Percentiles rank a stretch among this genome's conserved stretches.
These are phyloP conservation scores for Trichocomaceae sp. DNA, from an alignment of 2,329 filamentous ascomycete genomes.

Conservation along the genomic window DNA sequence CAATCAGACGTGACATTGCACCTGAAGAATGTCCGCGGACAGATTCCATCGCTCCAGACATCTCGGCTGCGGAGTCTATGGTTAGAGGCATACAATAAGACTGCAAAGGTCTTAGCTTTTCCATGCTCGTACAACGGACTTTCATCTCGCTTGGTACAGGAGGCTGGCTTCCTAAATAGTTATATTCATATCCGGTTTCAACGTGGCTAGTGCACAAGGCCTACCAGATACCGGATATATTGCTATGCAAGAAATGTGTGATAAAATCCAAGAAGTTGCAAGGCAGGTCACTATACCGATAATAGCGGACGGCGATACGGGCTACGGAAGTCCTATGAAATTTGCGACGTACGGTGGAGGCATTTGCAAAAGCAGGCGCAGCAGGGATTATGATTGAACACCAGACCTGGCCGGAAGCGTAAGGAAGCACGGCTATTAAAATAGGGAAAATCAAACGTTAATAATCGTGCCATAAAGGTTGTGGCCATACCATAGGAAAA, in stretches of 20 bases:
- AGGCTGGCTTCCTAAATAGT: slow-evolving; percentile 44
- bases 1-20: background rate
- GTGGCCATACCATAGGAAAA: slow-evolving; percentile 37
- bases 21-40: slow-evolving; percentile 10
- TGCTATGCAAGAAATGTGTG: slow-evolving; percentile 42
- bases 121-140: slow-evolving; percentile 41
- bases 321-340: slow-evolving; percentile 37
- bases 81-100: slow-evolving; percentile 35
- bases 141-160: slow-evolving; percentile 39
- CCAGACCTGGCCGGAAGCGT: slow-evolving; percentile 44
- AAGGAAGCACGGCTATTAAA: slow-evolving; percentile 7
- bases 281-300: slow-evolving; percentile 37
- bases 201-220: slow-evolving; percentile 36
- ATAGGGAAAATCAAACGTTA: background rate
- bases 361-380: slow-evolving; percentile 43
- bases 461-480: slow-evolving; percentile 22
- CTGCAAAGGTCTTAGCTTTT: slow-evolving; percentile 41
- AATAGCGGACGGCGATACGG: slow-evolving; percentile 53
- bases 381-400: slow-evolving; percentile 50
- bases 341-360: slow-evolving; percentile 13
- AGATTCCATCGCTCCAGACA: background rate
- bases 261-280: slow-evolving; percentile 40
- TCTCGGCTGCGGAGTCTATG: slow-evolving; percentile 32
- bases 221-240: slow-evolving; percentile 47
- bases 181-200: slow-evolving; percentile 41